phyloP scores from a whole-genome alignment of 495 filamentous ascomycete species.

The Aspergillus campestris region DNA sequence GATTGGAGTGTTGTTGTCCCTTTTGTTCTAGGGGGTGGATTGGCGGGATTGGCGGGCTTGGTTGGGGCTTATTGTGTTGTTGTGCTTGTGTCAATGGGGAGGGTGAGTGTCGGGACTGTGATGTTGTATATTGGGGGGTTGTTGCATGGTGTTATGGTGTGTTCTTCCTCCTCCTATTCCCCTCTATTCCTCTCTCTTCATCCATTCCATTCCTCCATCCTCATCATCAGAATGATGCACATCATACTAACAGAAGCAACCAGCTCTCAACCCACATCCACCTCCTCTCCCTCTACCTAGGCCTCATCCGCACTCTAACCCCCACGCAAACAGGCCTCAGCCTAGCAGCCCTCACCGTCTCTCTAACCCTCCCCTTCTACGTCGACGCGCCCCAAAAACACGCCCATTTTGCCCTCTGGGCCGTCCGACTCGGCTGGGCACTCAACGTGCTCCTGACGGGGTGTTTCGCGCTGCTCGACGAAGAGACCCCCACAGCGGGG shows the following conservation, averaged over 20 bases:
- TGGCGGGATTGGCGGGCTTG: conserved; percentile 33
- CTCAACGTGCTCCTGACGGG: conserved; percentile 39
- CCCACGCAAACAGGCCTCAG: conserved; percentile 51
- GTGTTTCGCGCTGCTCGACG: conserved; percentile 42
- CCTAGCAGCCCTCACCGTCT: conserved; percentile 35
- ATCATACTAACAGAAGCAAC: conserved; percentile 4
- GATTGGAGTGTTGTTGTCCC: conserved; percentile 42
- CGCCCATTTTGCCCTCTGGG: conserved; percentile 40
- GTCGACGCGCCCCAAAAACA: conserved; percentile 26
- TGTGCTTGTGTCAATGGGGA: conserved; percentile 45
- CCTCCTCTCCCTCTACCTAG: conserved; percentile 57
- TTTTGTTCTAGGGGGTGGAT: conserved; percentile 40
- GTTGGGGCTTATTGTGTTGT: conserved; percentile 39
- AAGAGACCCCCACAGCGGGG: conserved; percentile 30
- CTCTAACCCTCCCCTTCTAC: conserved; percentile 38
- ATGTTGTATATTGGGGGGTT: conserved; percentile 43
- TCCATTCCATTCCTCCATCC: conserved; percentile 2
- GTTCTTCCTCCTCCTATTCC: too few relatives aligned
- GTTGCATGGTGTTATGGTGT: conserved; percentile 43
- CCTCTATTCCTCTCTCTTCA: too few relatives aligned
- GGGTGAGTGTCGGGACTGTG: conserved; percentile 30
- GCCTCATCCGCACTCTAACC: conserved; percentile 46
- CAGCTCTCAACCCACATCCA: conserved; percentile 45
- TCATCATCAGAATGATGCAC: background rate
- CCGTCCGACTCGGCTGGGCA: conserved; percentile 48